Evolutionary conservation across 106 monocot genomes (phyloP).

Genomic region (Platanthera zijinensis): DNA sequence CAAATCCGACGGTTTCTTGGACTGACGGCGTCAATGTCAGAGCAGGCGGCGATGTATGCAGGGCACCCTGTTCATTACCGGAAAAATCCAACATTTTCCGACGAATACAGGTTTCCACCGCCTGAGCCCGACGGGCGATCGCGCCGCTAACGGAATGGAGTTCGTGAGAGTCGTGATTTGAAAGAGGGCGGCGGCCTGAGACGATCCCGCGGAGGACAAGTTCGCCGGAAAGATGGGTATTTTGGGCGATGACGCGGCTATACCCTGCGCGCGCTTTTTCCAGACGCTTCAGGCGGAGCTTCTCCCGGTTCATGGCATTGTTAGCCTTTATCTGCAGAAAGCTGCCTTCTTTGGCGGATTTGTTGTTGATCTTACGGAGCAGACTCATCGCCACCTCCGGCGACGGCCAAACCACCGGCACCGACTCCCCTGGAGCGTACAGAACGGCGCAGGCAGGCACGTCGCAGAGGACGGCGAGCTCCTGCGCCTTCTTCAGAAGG

Average conservation of each 20-base stretch:
- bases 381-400: neutral
- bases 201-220: neutral
- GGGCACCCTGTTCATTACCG: too few species aligned
- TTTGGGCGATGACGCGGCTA: neutral
- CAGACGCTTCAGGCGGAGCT: neutral
- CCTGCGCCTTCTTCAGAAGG: constrained; percentile 7
- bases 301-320: constrained; percentile 6
- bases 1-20: too few species aligned
- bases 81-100: neutral
- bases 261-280: neutral
- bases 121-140: neutral
- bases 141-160: neutral
- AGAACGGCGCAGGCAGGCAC: constrained; percentile 5
- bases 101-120: neutral
- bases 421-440: neutral
- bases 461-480: constrained; percentile 14
- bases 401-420: constrained; percentile 12
- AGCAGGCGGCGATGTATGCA: too few species aligned
- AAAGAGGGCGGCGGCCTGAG: neutral
- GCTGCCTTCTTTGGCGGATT: neutral
- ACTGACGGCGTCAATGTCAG: too few species aligned
- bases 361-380: neutral
- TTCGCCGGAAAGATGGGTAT: neutral
- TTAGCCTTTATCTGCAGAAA: neutral
- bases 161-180: neutral